Conservation (phyloP, 2,329 filamentous ascomycete species). For the Tolypocladium tropicale region DNA sequence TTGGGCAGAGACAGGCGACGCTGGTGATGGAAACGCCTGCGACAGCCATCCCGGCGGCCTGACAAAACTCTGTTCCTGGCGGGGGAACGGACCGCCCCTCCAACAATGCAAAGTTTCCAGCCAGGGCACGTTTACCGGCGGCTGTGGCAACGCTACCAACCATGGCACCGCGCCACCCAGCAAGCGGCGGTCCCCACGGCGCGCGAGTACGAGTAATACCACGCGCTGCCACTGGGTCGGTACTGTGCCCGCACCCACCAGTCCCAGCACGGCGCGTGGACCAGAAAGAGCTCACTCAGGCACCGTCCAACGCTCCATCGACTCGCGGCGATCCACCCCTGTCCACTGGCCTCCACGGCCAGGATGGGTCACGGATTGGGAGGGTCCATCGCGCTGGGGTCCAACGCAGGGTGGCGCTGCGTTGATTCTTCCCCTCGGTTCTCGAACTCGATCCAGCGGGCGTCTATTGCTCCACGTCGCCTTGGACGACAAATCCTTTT, state of each 20-base stretch:
- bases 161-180: not conserved
- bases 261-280: not conserved
- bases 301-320: not conserved
- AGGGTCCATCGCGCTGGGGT: not conserved
- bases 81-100: conserved; percentile 4
- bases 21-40: no score
- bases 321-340: not conserved
- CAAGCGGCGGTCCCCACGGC: not conserved
- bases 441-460: not conserved
- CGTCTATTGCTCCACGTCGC: not conserved
- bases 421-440: not conserved
- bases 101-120: not conserved
- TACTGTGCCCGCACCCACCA: not conserved
- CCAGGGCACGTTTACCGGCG: not conserved
- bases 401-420: not conserved
- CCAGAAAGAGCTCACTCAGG: not conserved
- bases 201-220: not conserved
- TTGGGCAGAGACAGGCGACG: not conserved
- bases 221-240: not conserved
- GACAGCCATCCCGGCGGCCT: not conserved
- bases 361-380: no score
- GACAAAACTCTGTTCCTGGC: conserved; percentile 6
- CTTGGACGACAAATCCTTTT: not conserved
- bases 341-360: not conserved
- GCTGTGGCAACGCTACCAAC: not conserved